A percentile compares a stretch with the other conserved stretches of the same genome.
Conservation (phyloP, 2,329 filamentous ascomycete genomes). For the Diaporthe citriasiana region DNA sequence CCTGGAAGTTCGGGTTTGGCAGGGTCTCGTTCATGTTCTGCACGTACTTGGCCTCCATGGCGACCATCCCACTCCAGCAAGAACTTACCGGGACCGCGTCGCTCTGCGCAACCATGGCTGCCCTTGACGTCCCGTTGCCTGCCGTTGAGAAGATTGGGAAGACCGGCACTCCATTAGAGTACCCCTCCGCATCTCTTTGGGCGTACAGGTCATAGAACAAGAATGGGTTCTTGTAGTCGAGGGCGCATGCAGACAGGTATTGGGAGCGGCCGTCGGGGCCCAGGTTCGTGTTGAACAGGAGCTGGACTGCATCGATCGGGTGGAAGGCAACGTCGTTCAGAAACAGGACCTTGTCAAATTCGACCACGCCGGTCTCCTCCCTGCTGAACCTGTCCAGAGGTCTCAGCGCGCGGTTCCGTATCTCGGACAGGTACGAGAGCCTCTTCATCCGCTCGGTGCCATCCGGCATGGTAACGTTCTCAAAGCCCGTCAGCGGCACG, state of each 20-base stretch:
- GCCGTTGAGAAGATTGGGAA: slow-evolving; percentile 76
- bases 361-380: slow-evolving; percentile 53
- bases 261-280: slow-evolving; percentile 64
- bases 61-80: slow-evolving; percentile 82
- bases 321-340: slow-evolving; percentile 75
- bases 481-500: slow-evolving; percentile 68
- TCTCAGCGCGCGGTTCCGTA: slow-evolving; percentile 77
- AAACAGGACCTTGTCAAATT: slow-evolving; percentile 72
- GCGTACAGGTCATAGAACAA: slow-evolving; percentile 83
- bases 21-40: slow-evolving; percentile 56
- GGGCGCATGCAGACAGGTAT: slow-evolving; percentile 78
- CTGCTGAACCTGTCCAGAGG: slow-evolving; percentile 67
- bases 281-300: slow-evolving; percentile 74
- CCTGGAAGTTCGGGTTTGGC: slow-evolving; percentile 52
- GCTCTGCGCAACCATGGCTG: slow-evolving; percentile 71
- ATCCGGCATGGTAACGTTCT: slow-evolving; percentile 72
- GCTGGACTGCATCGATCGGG: slow-evolving; percentile 65
- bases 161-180: slow-evolving; percentile 73
- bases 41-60: slow-evolving; percentile 73
- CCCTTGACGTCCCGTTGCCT: slow-evolving; percentile 67
- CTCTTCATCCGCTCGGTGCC: slow-evolving; percentile 76
- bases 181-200: slow-evolving; percentile 75
- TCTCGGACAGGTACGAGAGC: slow-evolving; percentile 80
- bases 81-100: slow-evolving; percentile 77
- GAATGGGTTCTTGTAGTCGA: slow-evolving; percentile 78